Evolutionary conservation across 169 alveolate genomes (phyloP).

Genomic region (Theileria parva): DNA sequence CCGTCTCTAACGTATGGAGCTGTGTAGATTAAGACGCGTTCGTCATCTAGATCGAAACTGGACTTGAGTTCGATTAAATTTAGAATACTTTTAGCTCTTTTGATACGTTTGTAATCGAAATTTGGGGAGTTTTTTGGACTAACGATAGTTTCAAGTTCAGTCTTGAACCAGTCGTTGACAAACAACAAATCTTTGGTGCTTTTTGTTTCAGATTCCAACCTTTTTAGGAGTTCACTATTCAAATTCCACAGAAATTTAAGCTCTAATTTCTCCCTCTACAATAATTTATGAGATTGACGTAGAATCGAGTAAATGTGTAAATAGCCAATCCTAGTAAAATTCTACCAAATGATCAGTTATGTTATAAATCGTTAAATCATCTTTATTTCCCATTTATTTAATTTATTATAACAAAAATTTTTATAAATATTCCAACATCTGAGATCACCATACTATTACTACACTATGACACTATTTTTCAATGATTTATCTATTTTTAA

Average conservation of each 20-base stretch:
- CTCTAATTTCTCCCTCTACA: slow-evolving; percentile 24
- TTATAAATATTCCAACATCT: background rate
- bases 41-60: slow-evolving; percentile 8
- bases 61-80: slow-evolving; percentile 40
- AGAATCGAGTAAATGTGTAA: background rate
- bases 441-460: background rate
- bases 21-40: slow-evolving; percentile 38
- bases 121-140: background rate
- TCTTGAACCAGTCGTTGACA: slow-evolving; percentile 59
- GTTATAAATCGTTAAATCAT: slow-evolving; percentile 42
- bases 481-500: background rate
- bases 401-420: background rate
- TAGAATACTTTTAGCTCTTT: slow-evolving; percentile 31
- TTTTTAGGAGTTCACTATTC: slow-evolving; percentile 29
- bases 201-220: slow-evolving; percentile 29
- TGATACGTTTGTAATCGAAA: slow-evolving; percentile 6
- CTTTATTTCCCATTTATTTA: slow-evolving; percentile 15
- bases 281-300: background rate
- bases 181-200: slow-evolving; percentile 42
- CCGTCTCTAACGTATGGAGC: slow-evolving; percentile 46
- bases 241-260: slow-evolving; percentile 44
- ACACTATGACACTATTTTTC: slow-evolving; percentile 7
- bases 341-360: slow-evolving; percentile 45
- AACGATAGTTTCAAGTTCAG: slow-evolving; percentile 35
- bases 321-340: background rate